Evolutionary conservation across 306 rosid genomes (phyloP).

Genomic region (Trichosanthes cucumerina): DNA sequence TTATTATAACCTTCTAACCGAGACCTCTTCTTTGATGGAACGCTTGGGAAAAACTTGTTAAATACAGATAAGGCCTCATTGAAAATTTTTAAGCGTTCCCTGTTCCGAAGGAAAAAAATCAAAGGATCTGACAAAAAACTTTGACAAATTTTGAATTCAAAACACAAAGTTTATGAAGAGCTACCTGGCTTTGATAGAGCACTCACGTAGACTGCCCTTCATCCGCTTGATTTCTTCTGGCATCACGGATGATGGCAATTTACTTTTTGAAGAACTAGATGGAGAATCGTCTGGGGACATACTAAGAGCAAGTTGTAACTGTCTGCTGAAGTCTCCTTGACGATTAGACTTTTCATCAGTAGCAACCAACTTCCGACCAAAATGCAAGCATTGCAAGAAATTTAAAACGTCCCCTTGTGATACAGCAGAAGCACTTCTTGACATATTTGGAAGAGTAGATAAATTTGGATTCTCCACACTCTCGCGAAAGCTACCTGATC

Average conservation of each 20-base stretch:
- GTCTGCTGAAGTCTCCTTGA: constrained; percentile 58
- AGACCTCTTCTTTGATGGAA: constrained; percentile 89
- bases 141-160: constrained; percentile 15
- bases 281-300: constrained; percentile 81
- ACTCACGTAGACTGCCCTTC: constrained; percentile 37
- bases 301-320: constrained; percentile 51
- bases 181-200: constrained; percentile 77
- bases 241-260: constrained; percentile 43
- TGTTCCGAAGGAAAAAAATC: constrained; percentile 21
- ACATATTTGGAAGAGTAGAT: constrained; percentile 83
- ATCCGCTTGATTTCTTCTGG: constrained; percentile 75
- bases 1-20: constrained; percentile 62
- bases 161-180: constrained; percentile 26
- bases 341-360: constrained; percentile 69
- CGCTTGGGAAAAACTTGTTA: constrained; percentile 65
- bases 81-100: constrained; percentile 72
- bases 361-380: constrained; percentile 59
- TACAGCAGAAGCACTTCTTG: constrained; percentile 58
- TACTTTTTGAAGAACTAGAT: constrained; percentile 68
- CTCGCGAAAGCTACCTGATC: constrained; percentile 87
- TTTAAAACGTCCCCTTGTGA: constrained; percentile 55
- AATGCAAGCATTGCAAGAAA: constrained; percentile 52
- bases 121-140: constrained; percentile 21
- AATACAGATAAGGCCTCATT: constrained; percentile 67
- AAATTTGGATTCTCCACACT: constrained; percentile 67